Conservation (phyloP, 208 protist genomes). For the Strigomonas culicis region DNA sequence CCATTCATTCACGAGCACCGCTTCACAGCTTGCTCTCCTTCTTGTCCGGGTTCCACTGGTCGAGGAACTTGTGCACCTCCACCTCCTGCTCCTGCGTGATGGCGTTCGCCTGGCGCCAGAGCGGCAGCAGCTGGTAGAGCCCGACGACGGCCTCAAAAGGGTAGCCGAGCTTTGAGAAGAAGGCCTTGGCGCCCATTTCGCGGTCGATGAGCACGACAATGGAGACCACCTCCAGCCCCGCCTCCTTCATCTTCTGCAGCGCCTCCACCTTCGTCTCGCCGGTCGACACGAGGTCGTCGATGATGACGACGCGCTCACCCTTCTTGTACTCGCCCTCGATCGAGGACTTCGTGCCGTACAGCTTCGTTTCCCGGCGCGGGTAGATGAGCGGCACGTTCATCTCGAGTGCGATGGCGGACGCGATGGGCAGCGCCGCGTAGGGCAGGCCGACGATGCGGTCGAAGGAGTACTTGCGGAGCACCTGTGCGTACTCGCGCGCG, state of each 20-base stretch:
- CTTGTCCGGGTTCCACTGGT: constrained; percentile 56
- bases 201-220: constrained; percentile 95
- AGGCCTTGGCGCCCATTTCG: constrained; percentile 93
- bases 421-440: constrained; percentile 95
- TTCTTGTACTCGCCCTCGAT: constrained; percentile 94
- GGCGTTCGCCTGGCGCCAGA: constrained; percentile 60
- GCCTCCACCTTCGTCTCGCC: constrained; percentile 94
- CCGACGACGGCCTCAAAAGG: constrained; percentile 80
- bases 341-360: constrained; percentile 92
- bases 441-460: constrained; percentile 90
- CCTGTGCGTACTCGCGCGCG: constrained; percentile 69
- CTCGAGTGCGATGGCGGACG: constrained; percentile 89
- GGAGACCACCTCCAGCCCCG: constrained; percentile 81
- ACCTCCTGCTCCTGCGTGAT: constrained; percentile 59
- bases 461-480: constrained; percentile 66
- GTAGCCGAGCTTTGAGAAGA: constrained; percentile 79
- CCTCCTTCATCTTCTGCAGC: constrained; percentile 83
- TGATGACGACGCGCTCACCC: constrained; percentile 87
- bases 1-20: not conserved
- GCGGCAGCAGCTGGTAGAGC: constrained; percentile 70
- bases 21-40: constrained; percentile 63
- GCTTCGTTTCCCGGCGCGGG: constrained; percentile 91
- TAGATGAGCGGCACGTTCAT: constrained; percentile 90
- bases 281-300: constrained; percentile 96
- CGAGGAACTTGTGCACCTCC: constrained; percentile 55